Base-by-base conservation (phyloP, 179 eudicot species). In the Spinacia oleracea region DNA sequence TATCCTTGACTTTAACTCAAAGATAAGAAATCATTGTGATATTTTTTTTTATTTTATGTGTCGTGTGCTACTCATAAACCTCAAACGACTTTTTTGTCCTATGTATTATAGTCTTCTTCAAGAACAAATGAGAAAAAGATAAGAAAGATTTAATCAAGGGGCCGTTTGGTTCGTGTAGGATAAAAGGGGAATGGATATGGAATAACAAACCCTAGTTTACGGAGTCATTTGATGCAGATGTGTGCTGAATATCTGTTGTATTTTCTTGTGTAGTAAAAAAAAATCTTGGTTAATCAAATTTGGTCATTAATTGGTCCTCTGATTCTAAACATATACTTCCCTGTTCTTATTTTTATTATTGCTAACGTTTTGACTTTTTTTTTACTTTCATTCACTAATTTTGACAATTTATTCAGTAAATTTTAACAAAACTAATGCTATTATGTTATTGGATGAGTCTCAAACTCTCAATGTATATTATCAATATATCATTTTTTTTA, bases 1-100 rank as follows among this genome's bases (percentile, higher is more conserved):
- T 25, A 34, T 23, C 50, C 72, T 76, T 83, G 81, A 77, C 83
- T 60, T 23, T 73, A 27, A 77, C 59, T 66, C 81, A 68, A 68
- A 77, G 64, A 74, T 77, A 60, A 63, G 65, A 62, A 70, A 38
- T 29, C 50, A 51, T 42, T 31, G 8, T 72, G 46, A 23, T 56
- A 62, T 27, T 59, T 63, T 32, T 27, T 59, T 63, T 32, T 38
- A 53, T 53, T 16, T 48, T 48, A 51, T 72, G 67, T 70, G 69
- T 56, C 48, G 38, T 76, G 64, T 55, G 80, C 45, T 48, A 53
- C 53, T 67, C 58, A 53, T 32, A 32, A 53, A 55, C 50, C 21
- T 40, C 23, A 10, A 72, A 21, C 45, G 25, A 53, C 56, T 81
- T 35, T 35, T 70, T 76, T 45, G 29, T 81, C 65, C 45, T 35